Evolutionary conservation across 2,329 filamentous ascomycete genomes (phyloP).

Genomic region (Peltaster fructicola): DNA sequence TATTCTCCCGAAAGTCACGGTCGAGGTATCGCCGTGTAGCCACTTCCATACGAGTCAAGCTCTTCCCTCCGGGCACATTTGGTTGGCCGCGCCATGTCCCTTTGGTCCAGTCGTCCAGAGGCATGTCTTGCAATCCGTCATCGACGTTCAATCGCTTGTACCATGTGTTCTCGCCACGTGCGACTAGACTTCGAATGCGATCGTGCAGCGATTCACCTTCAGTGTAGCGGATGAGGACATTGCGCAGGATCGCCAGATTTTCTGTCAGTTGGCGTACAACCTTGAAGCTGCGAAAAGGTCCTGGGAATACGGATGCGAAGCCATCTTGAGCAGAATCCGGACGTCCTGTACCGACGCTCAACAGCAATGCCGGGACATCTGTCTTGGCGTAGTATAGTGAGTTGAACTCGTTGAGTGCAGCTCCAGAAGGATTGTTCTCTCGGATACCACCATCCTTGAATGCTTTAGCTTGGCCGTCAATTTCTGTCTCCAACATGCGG

Average conservation of each 20-base stretch:
- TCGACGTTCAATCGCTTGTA: slow-evolving; percentile 33
- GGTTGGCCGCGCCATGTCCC: slow-evolving; percentile 22
- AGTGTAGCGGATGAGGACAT: slow-evolving; percentile 34
- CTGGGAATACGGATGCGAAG: slow-evolving; percentile 29
- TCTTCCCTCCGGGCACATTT: slow-evolving; percentile 12
- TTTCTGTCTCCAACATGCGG: slow-evolving; percentile 28
- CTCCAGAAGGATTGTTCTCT: slow-evolving; percentile 32
- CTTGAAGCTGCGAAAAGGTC: slow-evolving; percentile 24
- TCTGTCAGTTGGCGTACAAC: slow-evolving; percentile 28
- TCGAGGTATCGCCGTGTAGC: slow-evolving; percentile 24
- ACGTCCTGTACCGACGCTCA: slow-evolving; percentile 30
- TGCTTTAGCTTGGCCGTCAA: slow-evolving; percentile 21
- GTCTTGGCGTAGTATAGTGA: slow-evolving; percentile 26
- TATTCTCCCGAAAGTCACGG: slow-evolving; percentile 19
- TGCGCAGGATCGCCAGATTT: slow-evolving; percentile 32
- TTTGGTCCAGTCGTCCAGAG: slow-evolving; percentile 29
- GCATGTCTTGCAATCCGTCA: slow-evolving; percentile 27
- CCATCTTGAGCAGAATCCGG: slow-evolving; percentile 27
- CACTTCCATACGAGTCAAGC: slow-evolving; percentile 27
- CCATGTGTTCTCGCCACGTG: slow-evolving; percentile 31
- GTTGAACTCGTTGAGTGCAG: slow-evolving; percentile 30
- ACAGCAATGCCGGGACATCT: slow-evolving; percentile 25
- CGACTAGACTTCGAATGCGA: slow-evolving; percentile 28
- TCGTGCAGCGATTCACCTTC: slow-evolving; percentile 32
- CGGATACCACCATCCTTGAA: slow-evolving; percentile 35